Evolutionary conservation across 495 filamentous ascomycete species (phyloP).

Genomic region (Chaetomium fimeti): DNA sequence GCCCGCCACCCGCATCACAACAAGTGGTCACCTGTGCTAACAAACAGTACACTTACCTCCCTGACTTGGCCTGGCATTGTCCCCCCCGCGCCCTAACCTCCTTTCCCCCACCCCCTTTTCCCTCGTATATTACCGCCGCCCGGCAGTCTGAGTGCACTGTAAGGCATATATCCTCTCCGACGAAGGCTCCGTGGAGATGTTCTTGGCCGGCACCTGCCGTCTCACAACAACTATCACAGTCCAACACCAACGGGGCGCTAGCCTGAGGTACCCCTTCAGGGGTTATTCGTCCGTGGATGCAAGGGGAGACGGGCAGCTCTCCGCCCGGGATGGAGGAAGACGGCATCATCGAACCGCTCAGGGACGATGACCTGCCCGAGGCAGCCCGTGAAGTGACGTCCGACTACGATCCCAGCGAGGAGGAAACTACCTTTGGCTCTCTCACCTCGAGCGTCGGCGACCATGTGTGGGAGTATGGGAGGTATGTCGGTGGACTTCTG

Average conservation of each 20-base stretch:
- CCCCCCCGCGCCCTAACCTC: too few species aligned
- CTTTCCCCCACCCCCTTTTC: too few species aligned
- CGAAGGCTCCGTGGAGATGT: background rate
- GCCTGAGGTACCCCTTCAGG: background rate
- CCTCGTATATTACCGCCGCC: too few species aligned
- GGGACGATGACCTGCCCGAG: constrained; percentile 21
- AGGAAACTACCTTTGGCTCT: constrained; percentile 34
- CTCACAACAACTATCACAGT: background rate
- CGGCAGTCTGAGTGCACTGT: too few species aligned
- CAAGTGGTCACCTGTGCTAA: background rate
- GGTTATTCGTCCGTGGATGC: constrained; percentile 9
- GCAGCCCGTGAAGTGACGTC: constrained; percentile 30
- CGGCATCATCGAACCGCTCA: constrained; percentile 27
- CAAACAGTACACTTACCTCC: background rate
- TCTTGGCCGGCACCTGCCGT: background rate
- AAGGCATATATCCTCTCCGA: background rate
- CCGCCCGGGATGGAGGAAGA: constrained; percentile 31
- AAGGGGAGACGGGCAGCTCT: constrained; percentile 3
- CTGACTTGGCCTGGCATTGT: background rate
- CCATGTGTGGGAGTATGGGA: constrained; percentile 41
- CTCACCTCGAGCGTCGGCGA: constrained; percentile 37
- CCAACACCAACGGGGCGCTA: background rate
- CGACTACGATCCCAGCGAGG: constrained; percentile 35
- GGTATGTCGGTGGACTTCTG: constrained; percentile 20
- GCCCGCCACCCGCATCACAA: background rate